Evolutionary conservation across 805 yeast species (phyloP).

Genomic region (Saturnispora galanensis): DNA sequence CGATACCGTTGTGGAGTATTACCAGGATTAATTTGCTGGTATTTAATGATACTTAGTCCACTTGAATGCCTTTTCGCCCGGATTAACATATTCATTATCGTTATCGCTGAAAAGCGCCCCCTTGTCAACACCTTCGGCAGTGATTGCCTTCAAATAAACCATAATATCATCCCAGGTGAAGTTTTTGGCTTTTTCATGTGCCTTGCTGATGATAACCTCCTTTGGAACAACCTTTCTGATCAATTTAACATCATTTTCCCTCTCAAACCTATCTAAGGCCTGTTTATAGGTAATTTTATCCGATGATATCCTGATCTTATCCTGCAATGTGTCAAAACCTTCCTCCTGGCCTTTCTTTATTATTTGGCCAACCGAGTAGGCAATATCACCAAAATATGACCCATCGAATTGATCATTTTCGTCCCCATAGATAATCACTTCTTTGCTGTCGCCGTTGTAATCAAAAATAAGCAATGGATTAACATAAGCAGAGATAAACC

Average conservation of each 20-base stretch:
- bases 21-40: neutral
- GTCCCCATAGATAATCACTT: constrained; percentile 32
- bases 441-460: constrained; percentile 27
- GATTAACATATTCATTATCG: constrained; percentile 37
- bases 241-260: constrained; percentile 28
- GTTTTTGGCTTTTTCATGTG: constrained; percentile 24
- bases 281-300: constrained; percentile 32
- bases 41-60: constrained; percentile 27
- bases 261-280: constrained; percentile 32
- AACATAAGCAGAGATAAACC: constrained; percentile 32
- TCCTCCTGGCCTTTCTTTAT: constrained; percentile 24
- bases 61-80: constrained; percentile 34
- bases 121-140: constrained; percentile 32
- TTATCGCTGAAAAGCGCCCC: constrained; percentile 28
- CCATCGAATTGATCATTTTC: constrained; percentile 29
- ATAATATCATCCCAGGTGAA: constrained; percentile 28
- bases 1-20: neutral
- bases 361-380: constrained; percentile 32
- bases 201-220: constrained; percentile 27
- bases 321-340: constrained; percentile 31
- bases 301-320: constrained; percentile 34
- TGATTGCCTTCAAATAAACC: constrained; percentile 28
- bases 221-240: constrained; percentile 25
- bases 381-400: constrained; percentile 34
- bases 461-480: constrained; percentile 30